Percentiles rank a stretch among this genome's conserved stretches.
Evolutionary conservation across 169 alveolate genomes (phyloP).

Genomic region (Cryptosporidium felis): DNA sequence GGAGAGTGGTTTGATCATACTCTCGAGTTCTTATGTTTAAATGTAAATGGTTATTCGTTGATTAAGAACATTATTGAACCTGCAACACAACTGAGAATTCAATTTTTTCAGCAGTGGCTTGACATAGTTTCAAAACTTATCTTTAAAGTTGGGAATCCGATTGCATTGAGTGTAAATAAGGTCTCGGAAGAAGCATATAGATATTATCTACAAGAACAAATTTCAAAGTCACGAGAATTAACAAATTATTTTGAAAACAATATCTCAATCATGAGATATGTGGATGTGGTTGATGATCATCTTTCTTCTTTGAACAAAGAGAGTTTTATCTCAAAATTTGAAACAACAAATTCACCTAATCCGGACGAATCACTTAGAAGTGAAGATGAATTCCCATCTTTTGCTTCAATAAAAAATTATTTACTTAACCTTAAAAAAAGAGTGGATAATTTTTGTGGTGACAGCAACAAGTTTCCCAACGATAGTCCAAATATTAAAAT

Average conservation of each 20-base stretch:
- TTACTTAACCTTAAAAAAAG: conserved; percentile 6
- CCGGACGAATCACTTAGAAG: neutral
- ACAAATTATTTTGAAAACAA: conserved; percentile 22
- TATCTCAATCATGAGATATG: conserved; percentile 7
- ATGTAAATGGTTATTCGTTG: neutral
- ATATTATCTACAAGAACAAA: conserved; percentile 20
- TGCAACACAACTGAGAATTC: conserved; percentile 19
- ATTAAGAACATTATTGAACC: conserved; percentile 23
- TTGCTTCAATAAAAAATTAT: conserved; percentile 14
- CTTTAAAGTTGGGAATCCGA: conserved; percentile 37
- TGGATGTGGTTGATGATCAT: conserved; percentile 1
- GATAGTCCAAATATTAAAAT: neutral
- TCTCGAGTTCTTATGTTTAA: conserved; percentile 7
- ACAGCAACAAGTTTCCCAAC: neutral
- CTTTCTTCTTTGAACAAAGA: conserved; percentile 18
- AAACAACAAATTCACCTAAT: conserved; percentile 1
- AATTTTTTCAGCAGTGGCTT: conserved; percentile 54
- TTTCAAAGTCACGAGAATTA: neutral
- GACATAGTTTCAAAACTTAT: conserved; percentile 8
- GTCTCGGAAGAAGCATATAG: conserved; percentile 16
- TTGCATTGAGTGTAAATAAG: conserved; percentile 20
- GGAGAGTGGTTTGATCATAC: conserved; percentile 36
- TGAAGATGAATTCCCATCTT: conserved; percentile 44
- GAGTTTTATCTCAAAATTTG: conserved; percentile 9
- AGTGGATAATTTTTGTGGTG: conserved; percentile 2